Evolutionary conservation across 2,329 filamentous ascomycete species (phyloP).

Genomic region (Metarhizium sp.): DNA sequence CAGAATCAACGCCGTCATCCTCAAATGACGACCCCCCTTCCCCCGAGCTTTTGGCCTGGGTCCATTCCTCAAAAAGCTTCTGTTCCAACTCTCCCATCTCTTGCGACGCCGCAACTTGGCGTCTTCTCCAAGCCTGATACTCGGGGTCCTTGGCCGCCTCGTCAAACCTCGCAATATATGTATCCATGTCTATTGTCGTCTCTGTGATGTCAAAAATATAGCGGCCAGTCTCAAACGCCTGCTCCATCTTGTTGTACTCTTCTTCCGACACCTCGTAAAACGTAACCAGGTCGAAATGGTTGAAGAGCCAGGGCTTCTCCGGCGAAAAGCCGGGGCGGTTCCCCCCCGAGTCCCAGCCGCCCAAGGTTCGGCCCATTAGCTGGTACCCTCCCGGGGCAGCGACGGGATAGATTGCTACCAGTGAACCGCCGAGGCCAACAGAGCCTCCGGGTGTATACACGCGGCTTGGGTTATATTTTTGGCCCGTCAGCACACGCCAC

Average conservation of each 20-base stretch:
- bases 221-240: slow-evolving; percentile 19
- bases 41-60: neutral
- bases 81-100: neutral
- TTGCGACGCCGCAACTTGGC: slow-evolving; percentile 2
- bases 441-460: slow-evolving; percentile 26
- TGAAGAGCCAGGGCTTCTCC: slow-evolving; percentile 25
- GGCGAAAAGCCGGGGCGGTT: slow-evolving; percentile 18
- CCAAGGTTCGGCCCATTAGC: slow-evolving; percentile 22
- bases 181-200: neutral
- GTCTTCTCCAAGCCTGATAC: neutral
- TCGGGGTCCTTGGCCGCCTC: neutral
- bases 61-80: neutral
- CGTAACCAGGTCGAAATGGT: slow-evolving; percentile 23
- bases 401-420: slow-evolving; percentile 26
- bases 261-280: slow-evolving; percentile 24
- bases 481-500: slow-evolving; percentile 11
- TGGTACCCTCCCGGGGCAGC: slow-evolving; percentile 30
- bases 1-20: neutral
- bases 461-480: slow-evolving; percentile 25
- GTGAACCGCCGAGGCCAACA: slow-evolving; percentile 25
- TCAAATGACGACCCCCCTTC: neutral
- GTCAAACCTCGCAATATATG: slow-evolving; percentile 6
- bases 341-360: slow-evolving; percentile 25
- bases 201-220: slow-evolving; percentile 19
- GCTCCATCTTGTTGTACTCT: slow-evolving; percentile 19